Evolutionary conservation across 306 rosid genomes (phyloP).

Genomic region (Pachyrhizus erosus): DNA sequence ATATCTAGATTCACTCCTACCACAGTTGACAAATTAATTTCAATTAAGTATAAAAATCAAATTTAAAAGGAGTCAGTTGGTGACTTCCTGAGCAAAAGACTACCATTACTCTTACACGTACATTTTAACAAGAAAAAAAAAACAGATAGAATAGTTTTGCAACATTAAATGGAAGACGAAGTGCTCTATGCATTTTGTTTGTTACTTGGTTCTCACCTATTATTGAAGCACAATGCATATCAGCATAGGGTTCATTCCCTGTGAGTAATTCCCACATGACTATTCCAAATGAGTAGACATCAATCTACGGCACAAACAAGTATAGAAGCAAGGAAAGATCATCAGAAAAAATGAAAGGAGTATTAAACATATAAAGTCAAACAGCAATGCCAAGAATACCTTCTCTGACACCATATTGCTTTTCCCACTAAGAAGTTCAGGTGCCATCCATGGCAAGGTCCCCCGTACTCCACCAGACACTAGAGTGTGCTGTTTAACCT

Average conservation of each 20-base stretch:
- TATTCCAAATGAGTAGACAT: conserved; percentile 96
- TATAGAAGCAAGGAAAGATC: conserved; percentile 25
- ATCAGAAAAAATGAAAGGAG: conserved; percentile 33
- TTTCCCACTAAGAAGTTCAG: conserved; percentile 98
- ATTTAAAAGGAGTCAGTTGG: neutral
- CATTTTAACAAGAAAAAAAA: conserved; percentile 22
- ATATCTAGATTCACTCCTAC: neutral
- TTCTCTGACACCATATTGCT: conserved; percentile 97
- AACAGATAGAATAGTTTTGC: neutral
- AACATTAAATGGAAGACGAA: conserved; percentile 12
- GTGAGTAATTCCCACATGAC: conserved; percentile 99
- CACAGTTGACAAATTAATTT: neutral
- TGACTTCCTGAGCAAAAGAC: conserved; percentile 4
- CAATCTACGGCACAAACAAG: conserved; percentile 71
- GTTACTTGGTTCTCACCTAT: conserved; percentile 72
- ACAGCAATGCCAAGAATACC: conserved; percentile 56
- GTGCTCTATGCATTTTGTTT: conserved; percentile 26
- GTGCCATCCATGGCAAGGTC: conserved; percentile 99
- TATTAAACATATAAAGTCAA: conserved; percentile 20
- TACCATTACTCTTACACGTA: conserved; percentile 3
- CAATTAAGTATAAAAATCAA: conserved; percentile 14
- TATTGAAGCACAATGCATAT: conserved; percentile 97
- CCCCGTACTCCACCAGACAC: conserved; percentile 99
- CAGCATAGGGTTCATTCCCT: conserved; percentile 94
- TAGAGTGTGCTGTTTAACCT: conserved; percentile 94